Conservation (phyloP, 345 rosid genomes). For the Murraya paniculata region DNA sequence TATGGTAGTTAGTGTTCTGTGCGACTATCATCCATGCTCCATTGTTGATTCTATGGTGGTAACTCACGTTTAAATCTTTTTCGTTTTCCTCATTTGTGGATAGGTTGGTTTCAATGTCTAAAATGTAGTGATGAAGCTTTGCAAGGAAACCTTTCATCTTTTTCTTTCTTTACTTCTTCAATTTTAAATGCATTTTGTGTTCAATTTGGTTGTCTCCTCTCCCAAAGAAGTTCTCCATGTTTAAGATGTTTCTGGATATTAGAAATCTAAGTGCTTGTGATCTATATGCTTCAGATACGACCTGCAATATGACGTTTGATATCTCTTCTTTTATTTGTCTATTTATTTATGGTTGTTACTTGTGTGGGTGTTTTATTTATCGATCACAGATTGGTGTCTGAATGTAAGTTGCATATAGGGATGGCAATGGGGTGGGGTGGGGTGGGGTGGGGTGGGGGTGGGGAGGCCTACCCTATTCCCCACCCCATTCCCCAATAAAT, state of each 20-base stretch:
- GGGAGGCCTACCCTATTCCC: no score
- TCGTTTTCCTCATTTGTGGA: not conserved
- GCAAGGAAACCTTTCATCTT: conserved; percentile 1
- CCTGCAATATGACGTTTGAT: not conserved
- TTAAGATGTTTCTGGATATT: not conserved
- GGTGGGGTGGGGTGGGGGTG: no score
- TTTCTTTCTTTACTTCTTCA: not conserved
- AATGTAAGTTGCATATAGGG: no score
- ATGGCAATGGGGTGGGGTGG: no score
- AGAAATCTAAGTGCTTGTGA: not conserved
- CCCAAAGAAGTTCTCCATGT: not conserved
- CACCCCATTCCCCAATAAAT: no score
- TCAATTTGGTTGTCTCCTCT: not conserved
- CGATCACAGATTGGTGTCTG: not conserved
- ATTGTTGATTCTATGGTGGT: not conserved
- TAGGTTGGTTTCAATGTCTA: not conserved
- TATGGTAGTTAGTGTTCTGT: not conserved
- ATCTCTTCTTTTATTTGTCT: not conserved
- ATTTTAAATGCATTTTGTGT: not conserved
- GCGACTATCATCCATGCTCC: not conserved
- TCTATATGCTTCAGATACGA: not conserved
- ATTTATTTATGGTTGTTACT: not conserved
- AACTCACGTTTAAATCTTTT: not conserved
- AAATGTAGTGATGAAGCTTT: not conserved
- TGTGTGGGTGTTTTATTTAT: not conserved